A percentile compares a stretch with the other conserved stretches of the same genome.
Conservation (phyloP, 2,329 filamentous ascomycete species). For the Verticillium zaregamsianum region DNA sequence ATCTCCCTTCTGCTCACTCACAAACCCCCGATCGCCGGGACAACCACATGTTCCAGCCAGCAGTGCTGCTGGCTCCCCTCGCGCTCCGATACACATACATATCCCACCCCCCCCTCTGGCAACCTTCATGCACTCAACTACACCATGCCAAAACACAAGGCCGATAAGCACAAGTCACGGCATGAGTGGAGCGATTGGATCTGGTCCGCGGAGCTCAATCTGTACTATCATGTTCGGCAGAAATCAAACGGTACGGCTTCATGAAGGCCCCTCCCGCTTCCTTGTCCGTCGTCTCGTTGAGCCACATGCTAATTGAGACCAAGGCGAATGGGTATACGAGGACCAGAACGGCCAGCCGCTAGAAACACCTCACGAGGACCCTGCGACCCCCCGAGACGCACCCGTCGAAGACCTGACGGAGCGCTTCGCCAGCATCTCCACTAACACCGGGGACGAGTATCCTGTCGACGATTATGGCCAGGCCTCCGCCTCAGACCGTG, state of each 20-base stretch:
- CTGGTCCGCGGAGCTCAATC: slow-evolving; percentile 17
- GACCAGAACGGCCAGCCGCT: slow-evolving; percentile 12
- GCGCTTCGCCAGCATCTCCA: slow-evolving; percentile 8
- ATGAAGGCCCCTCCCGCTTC: background rate
- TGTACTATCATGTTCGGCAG: slow-evolving; percentile 23
- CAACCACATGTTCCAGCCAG: background rate
- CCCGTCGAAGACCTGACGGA: slow-evolving; percentile 18
- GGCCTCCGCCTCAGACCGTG: background rate
- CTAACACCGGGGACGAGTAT: background rate
- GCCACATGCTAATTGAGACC: background rate
- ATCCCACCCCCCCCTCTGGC: background rate
- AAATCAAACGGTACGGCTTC: slow-evolving; percentile 20
- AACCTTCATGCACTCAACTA: slow-evolving; percentile 12
- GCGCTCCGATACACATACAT: background rate
- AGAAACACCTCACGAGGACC: slow-evolving; percentile 7
- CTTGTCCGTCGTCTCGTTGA: background rate
- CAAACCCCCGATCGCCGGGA: background rate
- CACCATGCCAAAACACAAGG: slow-evolving; percentile 20
- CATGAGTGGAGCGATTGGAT: slow-evolving; percentile 22
- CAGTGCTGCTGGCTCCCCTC: background rate
- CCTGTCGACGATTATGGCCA: background rate
- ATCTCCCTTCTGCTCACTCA: background rate
- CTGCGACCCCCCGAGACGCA: slow-evolving; percentile 18
- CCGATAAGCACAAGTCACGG: slow-evolving; percentile 20
- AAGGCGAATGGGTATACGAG: slow-evolving; percentile 19